These are phyloP conservation scores for Citrus mangshanensis DNA, from an alignment of 345 rosid species.

Conservation along the genomic window DNA sequence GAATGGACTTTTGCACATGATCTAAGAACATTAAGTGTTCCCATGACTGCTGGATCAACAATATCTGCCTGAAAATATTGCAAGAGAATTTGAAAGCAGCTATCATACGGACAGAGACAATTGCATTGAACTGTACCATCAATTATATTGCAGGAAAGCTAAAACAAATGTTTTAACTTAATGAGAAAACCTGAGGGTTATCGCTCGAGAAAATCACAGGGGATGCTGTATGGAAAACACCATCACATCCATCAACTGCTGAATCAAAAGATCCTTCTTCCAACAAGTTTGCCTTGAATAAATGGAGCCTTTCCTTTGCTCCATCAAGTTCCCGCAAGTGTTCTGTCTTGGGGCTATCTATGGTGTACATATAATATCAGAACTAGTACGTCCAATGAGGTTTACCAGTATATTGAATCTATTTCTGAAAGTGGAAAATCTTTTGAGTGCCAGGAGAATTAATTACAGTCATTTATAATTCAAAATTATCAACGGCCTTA, in stretches of 20 bases:
- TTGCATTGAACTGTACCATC: neutral
- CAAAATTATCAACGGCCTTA: too few species aligned
- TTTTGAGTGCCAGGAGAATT: too few species aligned
- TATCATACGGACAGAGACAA: slow-evolving; percentile 1
- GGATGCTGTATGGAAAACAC: slow-evolving; percentile 65
- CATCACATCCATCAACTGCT: slow-evolving; percentile 47
- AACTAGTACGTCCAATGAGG: neutral
- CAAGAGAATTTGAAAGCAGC: neutral
- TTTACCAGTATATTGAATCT: too few species aligned
- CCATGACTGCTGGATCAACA: slow-evolving; percentile 5
- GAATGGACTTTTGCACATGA: slow-evolving; percentile 16
- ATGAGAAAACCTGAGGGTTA: slow-evolving; percentile 32
- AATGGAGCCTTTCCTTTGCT: slow-evolving; percentile 32
- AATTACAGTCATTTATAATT: too few species aligned
- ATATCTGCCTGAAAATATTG: neutral
- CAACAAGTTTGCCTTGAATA: slow-evolving; percentile 30
- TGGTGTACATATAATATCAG: neutral
- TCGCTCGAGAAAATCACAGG: slow-evolving; percentile 31
- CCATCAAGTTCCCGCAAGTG: slow-evolving; percentile 32
- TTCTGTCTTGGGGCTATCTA: slow-evolving; percentile 10
- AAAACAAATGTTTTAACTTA: neutral
- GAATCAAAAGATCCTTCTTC: slow-evolving; percentile 38
- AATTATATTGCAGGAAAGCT: neutral
- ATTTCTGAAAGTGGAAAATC: too few species aligned
- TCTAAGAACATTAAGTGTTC: slow-evolving; percentile 16